phyloP scores from a whole-genome alignment of 2,329 filamentous ascomycete species.

The Aspergillus sp. region DNA sequence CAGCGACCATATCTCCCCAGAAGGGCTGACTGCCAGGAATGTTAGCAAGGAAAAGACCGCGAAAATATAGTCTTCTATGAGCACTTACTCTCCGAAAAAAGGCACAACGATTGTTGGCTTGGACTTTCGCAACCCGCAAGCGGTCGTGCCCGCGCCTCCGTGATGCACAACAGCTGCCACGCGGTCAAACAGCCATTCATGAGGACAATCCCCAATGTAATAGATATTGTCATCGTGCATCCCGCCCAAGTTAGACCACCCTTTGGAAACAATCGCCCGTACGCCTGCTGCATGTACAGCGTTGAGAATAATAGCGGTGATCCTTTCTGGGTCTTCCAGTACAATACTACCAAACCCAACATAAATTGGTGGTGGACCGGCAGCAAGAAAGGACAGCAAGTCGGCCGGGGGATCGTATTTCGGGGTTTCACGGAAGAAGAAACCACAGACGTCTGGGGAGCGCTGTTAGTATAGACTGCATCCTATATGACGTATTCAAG shows the following conservation, averaged over 20 bases:
- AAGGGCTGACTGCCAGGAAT: slow-evolving; percentile 48
- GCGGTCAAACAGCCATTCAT: slow-evolving; percentile 63
- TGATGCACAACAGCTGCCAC: slow-evolving; percentile 63
- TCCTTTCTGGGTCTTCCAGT: slow-evolving; percentile 52
- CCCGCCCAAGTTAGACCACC: slow-evolving; percentile 55
- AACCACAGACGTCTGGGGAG: slow-evolving; percentile 47
- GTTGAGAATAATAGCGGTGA: slow-evolving; percentile 52
- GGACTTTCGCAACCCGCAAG: slow-evolving; percentile 56
- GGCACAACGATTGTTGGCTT: slow-evolving; percentile 61
- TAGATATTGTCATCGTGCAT: slow-evolving; percentile 47
- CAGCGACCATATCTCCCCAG: slow-evolving; percentile 58
- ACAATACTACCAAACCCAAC: slow-evolving; percentile 63
- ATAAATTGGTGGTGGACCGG: slow-evolving; percentile 57
- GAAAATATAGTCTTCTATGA: too few species aligned
- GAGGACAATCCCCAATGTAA: slow-evolving; percentile 57
- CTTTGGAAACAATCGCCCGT: slow-evolving; percentile 59
- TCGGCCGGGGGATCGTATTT: slow-evolving; percentile 46
- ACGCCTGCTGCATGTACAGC: slow-evolving; percentile 53
- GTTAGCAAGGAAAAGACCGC: not conserved
- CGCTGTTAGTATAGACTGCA: not conserved
- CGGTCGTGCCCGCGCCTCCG: slow-evolving; percentile 64
- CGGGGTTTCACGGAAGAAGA: slow-evolving; percentile 28
- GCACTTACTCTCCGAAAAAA: slow-evolving; percentile 58
- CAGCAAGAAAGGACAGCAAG: slow-evolving; percentile 48
- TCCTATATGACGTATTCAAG: not conserved